phyloP scores from a whole-genome alignment of 208 protist species.

The Wallacemonas sp. region DNA sequence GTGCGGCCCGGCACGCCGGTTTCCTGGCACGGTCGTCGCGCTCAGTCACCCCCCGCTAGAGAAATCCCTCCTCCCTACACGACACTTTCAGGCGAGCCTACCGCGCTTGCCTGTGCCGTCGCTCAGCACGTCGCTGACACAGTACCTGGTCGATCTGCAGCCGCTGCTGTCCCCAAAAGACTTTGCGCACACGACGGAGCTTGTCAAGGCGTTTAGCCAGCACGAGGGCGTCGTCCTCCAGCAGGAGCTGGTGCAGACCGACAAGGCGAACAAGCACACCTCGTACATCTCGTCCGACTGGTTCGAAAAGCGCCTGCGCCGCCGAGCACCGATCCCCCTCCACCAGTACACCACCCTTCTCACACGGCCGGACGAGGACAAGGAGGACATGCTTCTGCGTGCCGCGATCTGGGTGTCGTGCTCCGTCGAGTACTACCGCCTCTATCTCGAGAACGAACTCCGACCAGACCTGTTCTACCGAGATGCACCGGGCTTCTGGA shows the following conservation, averaged over 20 bases:
- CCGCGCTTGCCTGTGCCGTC: conserved; percentile 75
- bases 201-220: conserved; percentile 54
- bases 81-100: conserved; percentile 83
- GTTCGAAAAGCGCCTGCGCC: conserved; percentile 64
- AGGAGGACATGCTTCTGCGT: conserved; percentile 68
- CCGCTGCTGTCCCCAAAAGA: conserved; percentile 58
- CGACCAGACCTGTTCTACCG: conserved; percentile 62
- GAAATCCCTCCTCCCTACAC: conserved; percentile 54
- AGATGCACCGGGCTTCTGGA: conserved; percentile 39
- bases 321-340: conserved; percentile 68
- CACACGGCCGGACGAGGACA: conserved; percentile 44
- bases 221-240: conserved; percentile 60
- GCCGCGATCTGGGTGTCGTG: conserved; percentile 76
- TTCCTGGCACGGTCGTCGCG: conserved; percentile 1
- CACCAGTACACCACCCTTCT: conserved; percentile 58
- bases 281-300: conserved; percentile 85
- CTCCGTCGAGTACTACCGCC: conserved; percentile 71
- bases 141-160: conserved; percentile 54
- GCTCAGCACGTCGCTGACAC: conserved; percentile 47
- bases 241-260: conserved; percentile 67
- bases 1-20: not conserved
- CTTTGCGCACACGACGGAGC: conserved; percentile 32
- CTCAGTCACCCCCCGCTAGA: conserved; percentile 14
- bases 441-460: conserved; percentile 74
- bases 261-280: conserved; percentile 85